phyloP scores from a whole-genome alignment of 306 rosid species.

The Cucumis cinereus region DNA sequence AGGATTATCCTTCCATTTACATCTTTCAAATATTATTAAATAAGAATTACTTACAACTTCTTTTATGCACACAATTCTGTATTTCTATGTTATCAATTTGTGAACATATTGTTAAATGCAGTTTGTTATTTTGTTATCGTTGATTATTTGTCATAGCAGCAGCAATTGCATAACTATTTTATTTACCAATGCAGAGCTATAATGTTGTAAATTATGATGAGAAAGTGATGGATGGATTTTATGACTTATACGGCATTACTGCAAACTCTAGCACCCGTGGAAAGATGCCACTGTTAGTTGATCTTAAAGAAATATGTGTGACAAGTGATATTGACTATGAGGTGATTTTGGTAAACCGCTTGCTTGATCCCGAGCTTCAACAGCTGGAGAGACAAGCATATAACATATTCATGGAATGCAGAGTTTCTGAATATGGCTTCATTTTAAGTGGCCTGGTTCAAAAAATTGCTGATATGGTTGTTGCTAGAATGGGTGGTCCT shows the following conservation, averaged over 20 bases:
- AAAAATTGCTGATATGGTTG: conserved; percentile 86
- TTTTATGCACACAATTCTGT: neutral
- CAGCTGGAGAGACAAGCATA: conserved; percentile 56
- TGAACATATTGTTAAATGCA: neutral
- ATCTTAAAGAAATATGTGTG: conserved; percentile 46
- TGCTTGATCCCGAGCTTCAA: conserved; percentile 53
- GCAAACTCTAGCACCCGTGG: conserved; percentile 56
- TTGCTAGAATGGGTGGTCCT: conserved; percentile 90
- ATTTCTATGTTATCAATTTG: neutral
- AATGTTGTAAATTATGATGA: conserved; percentile 75
- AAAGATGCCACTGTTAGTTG: conserved; percentile 82
- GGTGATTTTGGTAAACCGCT: conserved; percentile 68
- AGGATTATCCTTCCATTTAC: neutral
- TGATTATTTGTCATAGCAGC: neutral
- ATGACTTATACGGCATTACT: conserved; percentile 66
- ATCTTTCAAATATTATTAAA: neutral
- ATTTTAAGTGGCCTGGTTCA: conserved; percentile 63
- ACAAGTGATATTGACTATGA: conserved; percentile 61
- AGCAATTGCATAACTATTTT: neutral
- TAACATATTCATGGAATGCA: conserved; percentile 33
- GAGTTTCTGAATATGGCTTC: conserved; percentile 45
- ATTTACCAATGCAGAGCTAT: conserved; percentile 44
- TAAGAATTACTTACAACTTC: neutral
- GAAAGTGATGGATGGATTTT: conserved; percentile 90
- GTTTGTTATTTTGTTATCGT: neutral